Base-by-base conservation (phyloP, 805 yeast genomes). In the Wickerhamiella qilinensis region DNA sequence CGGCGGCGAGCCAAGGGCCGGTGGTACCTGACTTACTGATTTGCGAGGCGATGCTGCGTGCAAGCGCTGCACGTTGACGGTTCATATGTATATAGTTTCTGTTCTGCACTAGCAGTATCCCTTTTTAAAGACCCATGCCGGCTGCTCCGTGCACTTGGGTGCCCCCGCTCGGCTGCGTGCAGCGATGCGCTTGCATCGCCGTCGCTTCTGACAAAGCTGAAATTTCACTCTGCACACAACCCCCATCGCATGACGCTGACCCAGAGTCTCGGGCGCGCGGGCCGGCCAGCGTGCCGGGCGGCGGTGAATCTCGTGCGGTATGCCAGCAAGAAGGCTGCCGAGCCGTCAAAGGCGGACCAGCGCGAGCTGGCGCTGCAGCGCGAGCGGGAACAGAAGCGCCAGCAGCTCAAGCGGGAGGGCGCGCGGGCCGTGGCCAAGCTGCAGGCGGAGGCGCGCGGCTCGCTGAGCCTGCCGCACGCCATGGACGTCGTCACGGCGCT, bases 1-100 rank as follows among this genome's bases (percentile, higher is more conserved):
- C 71, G 88, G 56, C 73, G 97, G 60, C 75, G 64, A 51, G 78
- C 73, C 18, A 91, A 91, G 62, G 95, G 95, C 3, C 73, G 97
- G 61, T 86, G 96, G 96, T 85, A 74, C 54, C 62, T 91, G 52
- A 67, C 93, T 33, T 88, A 91, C 52, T 88, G 62, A 60, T 17
- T 12, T 30, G n/a, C n/a, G n/a, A n/a, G n/a, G n/a, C n/a, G n/a
- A n/a, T n/a, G n/a, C n/a, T n/a, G n/a, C n/a, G n/a, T n/a, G n/a
- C n/a, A n/a, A n/a, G n/a, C n/a, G n/a, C n/a, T n/a, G n/a, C n/a
- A n/a, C n/a, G n/a, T n/a, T n/a, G n/a, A n/a, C n/a, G n/a, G n/a
- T n/a, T n/a, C n/a, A n/a, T n/a, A n/a, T n/a, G n/a, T n/a, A n/a
- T n/a, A n/a, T n/a, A n/a, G n/a, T n/a, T n/a, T n/a, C n/a, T n/a